Evolutionary conservation across 805 yeast genomes (phyloP).

Genomic region (Sugiyamaella valdiviana): DNA sequence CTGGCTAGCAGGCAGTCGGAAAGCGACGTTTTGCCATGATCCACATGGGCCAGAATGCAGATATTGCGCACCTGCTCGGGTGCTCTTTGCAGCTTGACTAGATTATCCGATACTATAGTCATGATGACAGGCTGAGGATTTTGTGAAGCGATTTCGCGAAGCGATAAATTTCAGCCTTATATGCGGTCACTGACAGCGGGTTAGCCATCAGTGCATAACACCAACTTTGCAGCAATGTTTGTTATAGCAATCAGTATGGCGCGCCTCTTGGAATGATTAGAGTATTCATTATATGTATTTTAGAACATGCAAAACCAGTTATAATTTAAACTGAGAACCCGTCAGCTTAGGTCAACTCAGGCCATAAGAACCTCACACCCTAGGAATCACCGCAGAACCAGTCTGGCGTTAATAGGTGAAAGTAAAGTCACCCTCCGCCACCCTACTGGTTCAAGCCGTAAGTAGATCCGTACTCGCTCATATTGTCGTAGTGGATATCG

Average conservation of each 20-base stretch:
- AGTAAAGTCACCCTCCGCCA: background rate
- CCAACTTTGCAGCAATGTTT: no score
- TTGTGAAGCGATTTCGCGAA: no score
- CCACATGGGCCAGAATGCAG: slow-evolving; percentile 96
- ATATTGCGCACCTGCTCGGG: slow-evolving; percentile 75
- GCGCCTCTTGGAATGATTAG: background rate
- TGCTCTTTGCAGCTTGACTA: slow-evolving; percentile 60
- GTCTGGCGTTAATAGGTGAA: no score
- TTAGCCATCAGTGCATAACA: no score
- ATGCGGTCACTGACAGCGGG: no score
- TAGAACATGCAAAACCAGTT: background rate
- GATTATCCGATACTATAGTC: slow-evolving; percentile 41
- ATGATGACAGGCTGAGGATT: no score
- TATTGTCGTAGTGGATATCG: slow-evolving; percentile 22
- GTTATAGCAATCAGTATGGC: no score
- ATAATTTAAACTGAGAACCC: background rate
- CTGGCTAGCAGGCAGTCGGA: slow-evolving; percentile 90
- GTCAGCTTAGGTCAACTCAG: background rate
- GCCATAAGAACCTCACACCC: background rate
- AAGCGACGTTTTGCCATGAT: slow-evolving; percentile 94
- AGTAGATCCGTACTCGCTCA: slow-evolving; percentile 32
- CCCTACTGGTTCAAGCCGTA: slow-evolving; percentile 23
- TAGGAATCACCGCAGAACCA: no score
- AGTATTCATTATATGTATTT: background rate
- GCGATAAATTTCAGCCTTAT: no score